phyloP scores from a whole-genome alignment of 306 rosid species.

The Dalbergia cochinchinensis region DNA sequence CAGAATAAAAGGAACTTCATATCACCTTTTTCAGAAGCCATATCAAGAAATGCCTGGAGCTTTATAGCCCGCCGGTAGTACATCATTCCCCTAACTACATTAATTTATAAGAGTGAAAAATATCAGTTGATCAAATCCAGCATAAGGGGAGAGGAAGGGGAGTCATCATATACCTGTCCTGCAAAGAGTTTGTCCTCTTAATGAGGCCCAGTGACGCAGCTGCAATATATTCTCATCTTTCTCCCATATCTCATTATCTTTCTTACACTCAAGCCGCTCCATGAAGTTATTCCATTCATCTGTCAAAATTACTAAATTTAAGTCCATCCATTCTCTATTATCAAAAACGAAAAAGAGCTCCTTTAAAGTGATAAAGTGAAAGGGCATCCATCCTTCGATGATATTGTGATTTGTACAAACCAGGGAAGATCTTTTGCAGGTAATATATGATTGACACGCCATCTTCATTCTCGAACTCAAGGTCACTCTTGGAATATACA shows the following conservation, averaged over 20 bases:
- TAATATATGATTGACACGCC: constrained; percentile 91
- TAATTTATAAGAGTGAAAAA: constrained; percentile 35
- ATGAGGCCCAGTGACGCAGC: constrained; percentile 97
- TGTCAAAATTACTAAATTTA: constrained; percentile 49
- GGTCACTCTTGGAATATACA: constrained; percentile 89
- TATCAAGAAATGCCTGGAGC: constrained; percentile 99
- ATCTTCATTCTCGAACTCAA: constrained; percentile 96
- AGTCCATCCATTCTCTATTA: constrained; percentile 27
- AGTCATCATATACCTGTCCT: constrained; percentile 75
- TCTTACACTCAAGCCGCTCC: constrained; percentile 93
- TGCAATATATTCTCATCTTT: constrained; percentile 88
- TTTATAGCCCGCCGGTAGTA: constrained; percentile 91
- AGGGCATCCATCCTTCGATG: background rate
- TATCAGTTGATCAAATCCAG: constrained; percentile 36
- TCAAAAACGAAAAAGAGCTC: background rate
- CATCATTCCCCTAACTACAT: constrained; percentile 98
- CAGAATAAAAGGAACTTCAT: constrained; percentile 37
- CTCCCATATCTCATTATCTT: constrained; percentile 83
- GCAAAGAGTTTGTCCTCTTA: constrained; percentile 95
- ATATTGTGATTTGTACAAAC: constrained; percentile 57
- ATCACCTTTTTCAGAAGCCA: constrained; percentile 86
- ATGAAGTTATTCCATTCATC: constrained; percentile 99
- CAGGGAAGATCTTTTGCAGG: constrained; percentile 96
- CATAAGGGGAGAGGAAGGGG: constrained; percentile 31
- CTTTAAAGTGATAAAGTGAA: background rate